Base-by-base conservation (phyloP, 1,284 basidiomycete species). In the Erythrobasidium hasegawianum region DNA sequence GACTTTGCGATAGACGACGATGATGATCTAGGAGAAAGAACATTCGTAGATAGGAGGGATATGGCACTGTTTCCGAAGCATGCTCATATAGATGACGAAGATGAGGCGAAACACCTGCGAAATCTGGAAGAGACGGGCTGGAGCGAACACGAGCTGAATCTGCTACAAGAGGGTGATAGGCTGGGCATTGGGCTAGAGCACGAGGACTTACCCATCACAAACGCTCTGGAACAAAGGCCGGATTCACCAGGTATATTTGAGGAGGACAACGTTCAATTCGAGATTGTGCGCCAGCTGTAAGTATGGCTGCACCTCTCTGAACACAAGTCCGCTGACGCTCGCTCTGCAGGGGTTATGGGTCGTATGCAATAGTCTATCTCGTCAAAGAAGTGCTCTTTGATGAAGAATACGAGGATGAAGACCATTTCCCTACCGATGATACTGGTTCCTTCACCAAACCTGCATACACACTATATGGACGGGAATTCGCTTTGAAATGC, bases 401-500 rank as follows among this genome's bases (percentile, higher is more conserved):
- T 74, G 80, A 76, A 7, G 58, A 68, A 1, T 68, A 72, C 47
- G 61, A 65, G 8, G 68, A 59, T 24, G 68, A 69, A 16, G 59
- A 57, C 18, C 70, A 71, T 57, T 66, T 71, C n/a, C 68, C 81
- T 59, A 85, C 83, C 11, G 74, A 77, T 61, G 79, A 81, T 57
- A 70, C 70, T 22, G 80, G 81, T 59, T 85, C 69, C 73, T 86
- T 29, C 84, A 86, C 72, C 81, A 82, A 9, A 59, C 64, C 20
- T 68, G 77, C 73, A 54, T 74, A 76, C 57, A 72, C 72, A 70
- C 76, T 67, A 13, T 90, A 93, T 72, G 90, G 89, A 29, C 83
- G 88, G 67, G 87, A 97, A 77, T 98, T 89, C 77, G 94, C 95
- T 18, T 85, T 98, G 79, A 98, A 98, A 81, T 91, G 92, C 78